Evolutionary conservation across 495 filamentous ascomycete genomes (phyloP), one percentile per base, ranked within the genome.

Genomic region (Rostrohypoxylon terebratum): DNA sequence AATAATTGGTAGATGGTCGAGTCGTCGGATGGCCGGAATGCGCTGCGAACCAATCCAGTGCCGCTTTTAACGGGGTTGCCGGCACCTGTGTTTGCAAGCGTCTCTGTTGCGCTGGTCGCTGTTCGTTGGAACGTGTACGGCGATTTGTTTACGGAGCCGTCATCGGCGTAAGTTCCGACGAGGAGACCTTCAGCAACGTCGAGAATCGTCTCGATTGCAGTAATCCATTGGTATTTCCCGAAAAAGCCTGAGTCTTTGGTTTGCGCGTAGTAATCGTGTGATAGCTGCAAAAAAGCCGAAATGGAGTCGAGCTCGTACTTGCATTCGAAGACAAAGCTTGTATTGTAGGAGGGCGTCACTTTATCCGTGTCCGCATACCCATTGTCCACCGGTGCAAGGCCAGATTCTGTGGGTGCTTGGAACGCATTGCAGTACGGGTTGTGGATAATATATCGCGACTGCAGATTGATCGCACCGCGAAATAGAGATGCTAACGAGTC

Each of bases 301-400:
- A 92, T 81, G 11, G 85, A 88, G 76, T 91, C 90, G n/a, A 92
- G 82, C 74, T 91, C 90, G 75, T 87, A 91, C 77, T 91, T 91
- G 75, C 82, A 86, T 66, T 84, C 83, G 42, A 85, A 85, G 2
- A 84, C 83, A 20, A 72, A 63, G 50, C 55, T 36, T 1, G 42
- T 65, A 8, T 73, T 75, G 42, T 74, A 79, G 8, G 63, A 47
- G 11, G 77, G 77, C 21, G 48, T 59, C 42, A 79, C 77, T 25
- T 61, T 14, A 44, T 79, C 77, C 13, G 66, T 76, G 8, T 71
- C 67, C 14, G 73, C 69, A 31, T 70, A 51, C 45, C 79, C 78
- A 61, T 86, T 84, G 13, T 72, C 66, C 1, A 80, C 78, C 1
- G 82, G 80, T 3, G 77, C 53, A 50, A 88, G 77, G 59, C 78